Conservation (phyloP, 208 protist species). For the Leptomonas seymouri region DNA sequence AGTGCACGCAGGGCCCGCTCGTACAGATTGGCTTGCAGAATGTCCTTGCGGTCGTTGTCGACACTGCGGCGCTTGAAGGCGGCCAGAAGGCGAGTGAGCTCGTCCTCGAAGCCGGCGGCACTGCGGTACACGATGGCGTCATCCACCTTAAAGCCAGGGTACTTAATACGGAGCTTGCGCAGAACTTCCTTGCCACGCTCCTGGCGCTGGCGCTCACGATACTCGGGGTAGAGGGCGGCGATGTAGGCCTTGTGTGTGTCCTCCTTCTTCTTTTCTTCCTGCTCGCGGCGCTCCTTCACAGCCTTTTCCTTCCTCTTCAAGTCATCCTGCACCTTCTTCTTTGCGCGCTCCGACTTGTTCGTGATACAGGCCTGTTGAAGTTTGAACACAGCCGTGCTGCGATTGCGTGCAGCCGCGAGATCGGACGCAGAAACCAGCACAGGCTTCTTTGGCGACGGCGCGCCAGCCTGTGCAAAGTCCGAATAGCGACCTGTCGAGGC, state of each 20-base stretch:
- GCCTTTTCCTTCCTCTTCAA: slow-evolving; percentile 39
- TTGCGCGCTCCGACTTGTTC: slow-evolving; percentile 38
- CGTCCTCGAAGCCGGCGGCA: slow-evolving; percentile 65
- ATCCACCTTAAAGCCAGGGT: slow-evolving; percentile 68
- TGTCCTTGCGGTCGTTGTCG: slow-evolving; percentile 58
- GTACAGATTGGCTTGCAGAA: slow-evolving; percentile 68
- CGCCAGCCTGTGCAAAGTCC: slow-evolving; percentile 24
- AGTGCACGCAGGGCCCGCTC: slow-evolving; percentile 68
- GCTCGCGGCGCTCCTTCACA: slow-evolving; percentile 42
- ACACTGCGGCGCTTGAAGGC: slow-evolving; percentile 53
- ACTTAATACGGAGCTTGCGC: slow-evolving; percentile 67
- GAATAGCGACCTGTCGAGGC: slow-evolving; percentile 23
- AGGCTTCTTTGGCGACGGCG: slow-evolving; percentile 18
- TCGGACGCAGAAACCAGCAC: slow-evolving; percentile 36
- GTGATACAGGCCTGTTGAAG: slow-evolving; percentile 52
- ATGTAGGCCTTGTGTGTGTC: slow-evolving; percentile 41
- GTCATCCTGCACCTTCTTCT: slow-evolving; percentile 42
- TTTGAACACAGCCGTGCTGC: slow-evolving; percentile 41
- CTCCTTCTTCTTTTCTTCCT: slow-evolving; percentile 61
- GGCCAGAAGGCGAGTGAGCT: slow-evolving; percentile 61
- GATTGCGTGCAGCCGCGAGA: slow-evolving; percentile 41
- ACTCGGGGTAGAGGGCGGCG: slow-evolving; percentile 52
- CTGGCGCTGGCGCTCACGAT: slow-evolving; percentile 60
- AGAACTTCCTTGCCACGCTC: slow-evolving; percentile 69
- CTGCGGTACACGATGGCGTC: slow-evolving; percentile 57